These are phyloP conservation scores for Alternaria arbusti DNA, from an alignment of 2,329 filamentous ascomycete genomes.

Conservation along the genomic window DNA sequence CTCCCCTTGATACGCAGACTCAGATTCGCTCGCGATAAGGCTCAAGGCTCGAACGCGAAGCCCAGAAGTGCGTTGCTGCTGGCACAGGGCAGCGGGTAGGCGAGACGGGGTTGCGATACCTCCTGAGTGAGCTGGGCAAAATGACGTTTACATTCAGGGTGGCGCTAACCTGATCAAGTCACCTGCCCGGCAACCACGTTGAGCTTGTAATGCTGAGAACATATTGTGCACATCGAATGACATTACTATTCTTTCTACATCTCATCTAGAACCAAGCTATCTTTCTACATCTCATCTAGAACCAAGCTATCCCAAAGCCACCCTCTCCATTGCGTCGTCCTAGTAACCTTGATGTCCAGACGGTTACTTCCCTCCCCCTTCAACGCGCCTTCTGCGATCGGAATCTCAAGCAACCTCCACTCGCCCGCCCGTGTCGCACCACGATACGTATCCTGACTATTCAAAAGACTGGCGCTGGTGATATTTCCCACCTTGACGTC, in stretches of 20 bases:
- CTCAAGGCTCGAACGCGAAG: too few species aligned
- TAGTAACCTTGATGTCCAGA: constrained; percentile 47
- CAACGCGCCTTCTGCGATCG: constrained; percentile 36
- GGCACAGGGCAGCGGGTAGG: too few species aligned
- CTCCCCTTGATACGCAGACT: too few species aligned
- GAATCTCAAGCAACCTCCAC: constrained; percentile 56
- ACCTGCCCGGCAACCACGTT: too few species aligned
- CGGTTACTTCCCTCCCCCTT: constrained; percentile 42
- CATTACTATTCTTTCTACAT: constrained; percentile 6
- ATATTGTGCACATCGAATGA: too few species aligned
- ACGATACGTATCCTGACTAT: constrained; percentile 57
- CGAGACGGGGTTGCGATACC: not conserved
- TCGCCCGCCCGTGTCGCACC: constrained; percentile 56
- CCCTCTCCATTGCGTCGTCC: constrained; percentile 48
- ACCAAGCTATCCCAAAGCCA: constrained; percentile 54
- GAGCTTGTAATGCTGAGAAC: too few species aligned
- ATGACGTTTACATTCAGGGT: not conserved
- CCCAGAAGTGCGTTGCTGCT: not conserved
- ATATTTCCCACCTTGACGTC: constrained; percentile 51
- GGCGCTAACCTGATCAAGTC: too few species aligned
- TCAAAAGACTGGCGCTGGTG: constrained; percentile 46
- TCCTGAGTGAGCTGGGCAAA: not conserved
- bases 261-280: constrained; percentile 50
- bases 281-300: constrained; percentile 44
- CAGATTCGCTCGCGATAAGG: too few species aligned